phyloP scores from a whole-genome alignment of 257 asterid species.

The Avicennia marina region DNA sequence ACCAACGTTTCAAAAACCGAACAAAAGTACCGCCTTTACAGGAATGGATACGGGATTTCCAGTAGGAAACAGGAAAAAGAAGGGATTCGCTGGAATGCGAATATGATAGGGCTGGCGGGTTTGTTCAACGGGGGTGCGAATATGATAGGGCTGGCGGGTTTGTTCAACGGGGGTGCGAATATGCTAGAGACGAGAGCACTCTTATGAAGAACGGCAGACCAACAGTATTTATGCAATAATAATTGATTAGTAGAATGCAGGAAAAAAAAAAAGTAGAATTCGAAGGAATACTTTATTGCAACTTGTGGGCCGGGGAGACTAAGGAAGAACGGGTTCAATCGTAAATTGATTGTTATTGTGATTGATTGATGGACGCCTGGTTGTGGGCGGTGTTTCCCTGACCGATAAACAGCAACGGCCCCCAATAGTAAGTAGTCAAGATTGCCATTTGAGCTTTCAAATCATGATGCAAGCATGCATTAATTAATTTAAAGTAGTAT shows the following conservation, averaged over 20 bases:
- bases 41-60: slow-evolving; percentile 20
- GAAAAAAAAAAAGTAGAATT: neutral
- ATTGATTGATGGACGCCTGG: no score
- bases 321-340: no score
- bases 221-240: neutral
- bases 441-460: no score
- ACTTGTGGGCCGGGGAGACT: neutral
- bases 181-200: slow-evolving; percentile 14
- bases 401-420: no score
- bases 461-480: no score
- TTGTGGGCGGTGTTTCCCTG: no score
- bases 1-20: neutral
- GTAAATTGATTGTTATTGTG: no score
- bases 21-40: slow-evolving; percentile 10
- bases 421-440: no score
- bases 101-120: neutral
- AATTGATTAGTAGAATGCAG: neutral
- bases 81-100: slow-evolving; percentile 27
- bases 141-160: neutral
- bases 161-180: slow-evolving; percentile 8
- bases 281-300: slow-evolving; percentile 10
- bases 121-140: neutral
- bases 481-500: no score
- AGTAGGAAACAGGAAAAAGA: slow-evolving; percentile 22
- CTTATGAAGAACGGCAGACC: slow-evolving; percentile 4